These are phyloP conservation scores for Cyberlindnera japonica DNA, from an alignment of 805 yeast species.

Conservation along the genomic window DNA sequence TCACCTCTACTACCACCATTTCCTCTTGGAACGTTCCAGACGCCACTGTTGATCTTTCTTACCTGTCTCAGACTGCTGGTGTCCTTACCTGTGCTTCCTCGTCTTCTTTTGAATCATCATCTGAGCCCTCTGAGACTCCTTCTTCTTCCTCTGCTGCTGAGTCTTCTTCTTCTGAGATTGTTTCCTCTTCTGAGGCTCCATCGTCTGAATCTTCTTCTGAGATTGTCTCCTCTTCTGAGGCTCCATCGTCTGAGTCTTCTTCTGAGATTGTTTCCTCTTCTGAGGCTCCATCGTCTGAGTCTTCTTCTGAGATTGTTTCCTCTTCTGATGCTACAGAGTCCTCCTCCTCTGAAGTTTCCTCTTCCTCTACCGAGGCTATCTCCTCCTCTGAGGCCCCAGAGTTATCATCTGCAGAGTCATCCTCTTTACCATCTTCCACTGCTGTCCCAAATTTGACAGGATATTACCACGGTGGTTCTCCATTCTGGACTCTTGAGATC, in stretches of 20 bases:
- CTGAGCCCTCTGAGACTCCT: conserved; percentile 2
- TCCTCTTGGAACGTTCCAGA: conserved; percentile 16
- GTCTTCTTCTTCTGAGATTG: conserved; percentile 6
- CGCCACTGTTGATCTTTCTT: conserved; percentile 15
- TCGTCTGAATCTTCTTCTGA: conserved; percentile 2
- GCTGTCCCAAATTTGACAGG: conserved; percentile 8
- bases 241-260: not conserved
- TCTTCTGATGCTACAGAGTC: conserved; percentile 1
- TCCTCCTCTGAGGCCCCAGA: conserved; percentile 10
- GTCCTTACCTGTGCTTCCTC: conserved; percentile 8
- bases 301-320: conserved; percentile 1
- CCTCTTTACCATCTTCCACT: too few relatives aligned
- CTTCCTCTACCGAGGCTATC: conserved; percentile 13
- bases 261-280: not conserved
- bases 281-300: conserved; percentile 9
- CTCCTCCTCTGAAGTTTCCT: not conserved
- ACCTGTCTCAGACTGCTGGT: conserved; percentile 12
- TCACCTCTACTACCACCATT: conserved; percentile 33
- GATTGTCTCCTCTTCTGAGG: not conserved
- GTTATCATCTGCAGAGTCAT: conserved; percentile 1
- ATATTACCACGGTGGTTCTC: conserved; percentile 10
- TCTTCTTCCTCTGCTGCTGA: conserved; percentile 8
- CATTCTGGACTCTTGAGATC: conserved; percentile 13
- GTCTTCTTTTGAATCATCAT: conserved; percentile 1
- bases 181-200: not conserved